phyloP scores from a whole-genome alignment of 208 protist genomes.

The Leptomonas seymouri region DNA sequence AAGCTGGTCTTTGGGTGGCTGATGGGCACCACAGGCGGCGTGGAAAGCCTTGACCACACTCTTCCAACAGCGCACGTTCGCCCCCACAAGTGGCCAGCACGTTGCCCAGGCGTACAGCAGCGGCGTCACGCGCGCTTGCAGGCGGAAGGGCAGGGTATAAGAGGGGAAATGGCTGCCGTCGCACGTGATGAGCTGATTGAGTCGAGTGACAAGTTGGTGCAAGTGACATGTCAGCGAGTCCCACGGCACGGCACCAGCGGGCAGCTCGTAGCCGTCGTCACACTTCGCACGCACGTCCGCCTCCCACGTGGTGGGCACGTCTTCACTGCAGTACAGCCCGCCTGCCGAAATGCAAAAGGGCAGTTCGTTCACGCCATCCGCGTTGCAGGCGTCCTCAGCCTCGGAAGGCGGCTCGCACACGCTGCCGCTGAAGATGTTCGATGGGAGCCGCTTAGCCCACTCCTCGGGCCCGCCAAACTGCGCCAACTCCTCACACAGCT shows the following conservation, averaged over 20 bases:
- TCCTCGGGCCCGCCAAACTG: slow-evolving; percentile 12
- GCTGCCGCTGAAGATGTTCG: slow-evolving; percentile 7
- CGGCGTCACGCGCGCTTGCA: slow-evolving; percentile 55
- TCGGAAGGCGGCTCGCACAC: background rate
- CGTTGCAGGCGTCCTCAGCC: background rate
- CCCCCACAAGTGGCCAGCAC: slow-evolving; percentile 50
- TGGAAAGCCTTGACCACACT: slow-evolving; percentile 44
- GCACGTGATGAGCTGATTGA: slow-evolving; percentile 19
- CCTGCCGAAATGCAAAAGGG: background rate
- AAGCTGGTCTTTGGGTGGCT: background rate
- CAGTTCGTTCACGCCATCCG: background rate
- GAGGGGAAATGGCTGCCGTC: background rate
- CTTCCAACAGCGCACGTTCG: slow-evolving; percentile 42
- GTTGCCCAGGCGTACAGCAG: slow-evolving; percentile 72
- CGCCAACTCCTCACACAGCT: slow-evolving; percentile 22
- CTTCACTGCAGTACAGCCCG: slow-evolving; percentile 15
- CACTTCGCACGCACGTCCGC: background rate
- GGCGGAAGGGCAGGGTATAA: slow-evolving; percentile 38
- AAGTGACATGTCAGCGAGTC: slow-evolving; percentile 21
- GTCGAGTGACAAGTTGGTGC: slow-evolving; percentile 14
- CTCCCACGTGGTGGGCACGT: slow-evolving; percentile 8
- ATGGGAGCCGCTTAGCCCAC: slow-evolving; percentile 8
- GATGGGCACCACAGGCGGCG: slow-evolving; percentile 1
- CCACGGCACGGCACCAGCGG: slow-evolving; percentile 10
- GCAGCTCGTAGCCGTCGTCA: background rate